Conservation (phyloP, 345 rosid species). For the Eucalyptus rudis region DNA sequence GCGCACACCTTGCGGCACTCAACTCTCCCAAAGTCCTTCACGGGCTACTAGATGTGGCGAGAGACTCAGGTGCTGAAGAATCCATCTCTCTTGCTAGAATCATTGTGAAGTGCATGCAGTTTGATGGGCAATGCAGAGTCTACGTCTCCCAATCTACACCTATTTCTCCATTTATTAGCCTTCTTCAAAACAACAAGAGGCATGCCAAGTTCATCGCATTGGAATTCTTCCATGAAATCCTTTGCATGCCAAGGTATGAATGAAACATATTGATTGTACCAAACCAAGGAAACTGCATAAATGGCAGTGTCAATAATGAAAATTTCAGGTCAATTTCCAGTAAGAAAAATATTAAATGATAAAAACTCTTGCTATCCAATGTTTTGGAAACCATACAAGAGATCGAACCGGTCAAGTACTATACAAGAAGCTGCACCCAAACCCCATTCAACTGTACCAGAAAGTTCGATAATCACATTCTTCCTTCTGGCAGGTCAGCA, state of each 20-base stretch:
- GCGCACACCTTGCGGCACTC: constrained; percentile 52
- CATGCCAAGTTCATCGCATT: constrained; percentile 44
- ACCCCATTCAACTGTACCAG: neutral
- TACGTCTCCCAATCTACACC: constrained; percentile 36
- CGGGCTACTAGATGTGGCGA: constrained; percentile 51
- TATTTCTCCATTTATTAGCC: constrained; percentile 47
- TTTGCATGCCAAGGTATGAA: constrained; percentile 64
- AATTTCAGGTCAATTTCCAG: neutral
- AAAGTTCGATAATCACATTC: neutral
- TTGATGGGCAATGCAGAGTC: constrained; percentile 69
- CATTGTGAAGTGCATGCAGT: constrained; percentile 76
- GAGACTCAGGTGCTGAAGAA: constrained; percentile 32
- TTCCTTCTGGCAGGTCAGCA: constrained; percentile 44
- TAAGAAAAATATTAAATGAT: neutral
- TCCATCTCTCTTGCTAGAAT: constrained; percentile 55
- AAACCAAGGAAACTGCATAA: neutral
- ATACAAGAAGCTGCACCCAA: neutral
- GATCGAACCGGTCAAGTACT: neutral
- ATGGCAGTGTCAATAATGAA: neutral
- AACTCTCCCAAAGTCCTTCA: constrained; percentile 58
- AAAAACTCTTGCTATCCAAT: neutral
- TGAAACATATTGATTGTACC: neutral
- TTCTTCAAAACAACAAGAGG: constrained; percentile 40
- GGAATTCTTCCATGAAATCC: constrained; percentile 66
- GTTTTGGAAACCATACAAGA: neutral